Percentiles rank a stretch among this genome's conserved stretches.
phyloP scores from a whole-genome alignment of 345 rosid species.

The Eucalyptus erythrocorys region DNA sequence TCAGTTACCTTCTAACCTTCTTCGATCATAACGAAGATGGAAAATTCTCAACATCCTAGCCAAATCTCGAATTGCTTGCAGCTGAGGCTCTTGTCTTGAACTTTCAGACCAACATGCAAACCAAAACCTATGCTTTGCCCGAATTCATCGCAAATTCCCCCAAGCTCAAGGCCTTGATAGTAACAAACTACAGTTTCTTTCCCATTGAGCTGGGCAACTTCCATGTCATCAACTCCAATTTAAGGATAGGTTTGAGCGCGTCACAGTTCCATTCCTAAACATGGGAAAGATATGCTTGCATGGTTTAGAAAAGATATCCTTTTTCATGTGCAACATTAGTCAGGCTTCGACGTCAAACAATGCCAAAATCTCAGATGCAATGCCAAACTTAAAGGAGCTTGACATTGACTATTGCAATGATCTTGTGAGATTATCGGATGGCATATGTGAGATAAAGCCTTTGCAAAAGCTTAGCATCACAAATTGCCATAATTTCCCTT shows the following conservation, averaged over 20 bases:
- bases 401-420: neutral
- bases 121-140: constrained; percentile 22
- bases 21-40: constrained; percentile 21
- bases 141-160: constrained; percentile 31
- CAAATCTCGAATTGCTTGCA: constrained; percentile 16
- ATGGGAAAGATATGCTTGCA: neutral
- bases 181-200: constrained; percentile 19
- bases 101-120: constrained; percentile 2
- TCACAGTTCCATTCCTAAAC: constrained; percentile 2
- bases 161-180: constrained; percentile 31
- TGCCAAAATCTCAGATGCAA: neutral
- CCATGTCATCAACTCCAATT: constrained; percentile 14
- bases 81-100: constrained; percentile 39
- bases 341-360: constrained; percentile 5
- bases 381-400: constrained; percentile 34
- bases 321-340: constrained; percentile 30
- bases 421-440: too few relatives aligned
- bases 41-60: constrained; percentile 32
- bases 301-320: constrained; percentile 29
- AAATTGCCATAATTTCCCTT: too few relatives aligned
- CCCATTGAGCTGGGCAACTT: constrained; percentile 27
- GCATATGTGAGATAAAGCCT: too few relatives aligned
- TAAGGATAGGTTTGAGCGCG: constrained; percentile 42
- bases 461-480: too few relatives aligned
- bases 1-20: neutral